Percentiles rank a stretch among this genome's conserved stretches.
Evolutionary conservation across 805 yeast species (phyloP).

Genomic region (Lipomyces orientalis): DNA sequence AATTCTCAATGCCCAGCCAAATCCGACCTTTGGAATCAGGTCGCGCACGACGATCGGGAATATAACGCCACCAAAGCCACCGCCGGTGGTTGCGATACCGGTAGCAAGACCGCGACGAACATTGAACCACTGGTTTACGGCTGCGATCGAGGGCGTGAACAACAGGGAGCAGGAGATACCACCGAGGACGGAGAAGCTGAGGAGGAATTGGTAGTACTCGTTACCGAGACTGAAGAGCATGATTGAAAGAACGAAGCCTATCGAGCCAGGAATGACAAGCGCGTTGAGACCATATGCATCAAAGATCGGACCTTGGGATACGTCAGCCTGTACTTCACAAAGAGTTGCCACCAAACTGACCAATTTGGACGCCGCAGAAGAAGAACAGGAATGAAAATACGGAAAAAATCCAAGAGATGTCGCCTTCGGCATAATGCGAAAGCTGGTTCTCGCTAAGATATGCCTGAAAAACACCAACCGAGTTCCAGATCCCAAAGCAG

Average conservation of each 20-base stretch:
- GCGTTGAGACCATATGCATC: constrained; percentile 61
- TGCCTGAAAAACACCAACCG: constrained; percentile 67
- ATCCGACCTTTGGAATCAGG: constrained; percentile 58
- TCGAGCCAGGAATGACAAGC: constrained; percentile 54
- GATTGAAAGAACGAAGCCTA: constrained; percentile 55
- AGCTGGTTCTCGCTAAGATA: constrained; percentile 63
- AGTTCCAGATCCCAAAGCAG: constrained; percentile 67
- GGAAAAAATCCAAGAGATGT: constrained; percentile 72
- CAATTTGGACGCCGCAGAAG: constrained; percentile 54
- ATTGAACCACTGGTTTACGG: constrained; percentile 66
- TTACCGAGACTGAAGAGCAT: constrained; percentile 59
- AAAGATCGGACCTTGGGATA: constrained; percentile 64
- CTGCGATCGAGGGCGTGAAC: constrained; percentile 61
- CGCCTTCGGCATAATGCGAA: constrained; percentile 51
- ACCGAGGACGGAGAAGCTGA: constrained; percentile 59
- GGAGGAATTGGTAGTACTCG: constrained; percentile 62
- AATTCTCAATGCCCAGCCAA: constrained; percentile 63
- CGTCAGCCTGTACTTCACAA: constrained; percentile 36
- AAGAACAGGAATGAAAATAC: constrained; percentile 48
- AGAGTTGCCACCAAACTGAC: constrained; percentile 37
- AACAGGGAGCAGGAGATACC: constrained; percentile 54
- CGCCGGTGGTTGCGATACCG: constrained; percentile 69
- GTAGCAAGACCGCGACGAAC: constrained; percentile 62
- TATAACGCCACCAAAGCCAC: constrained; percentile 68
- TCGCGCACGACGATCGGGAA: constrained; percentile 60